Percentiles rank a stretch among this genome's conserved stretches.
These are phyloP conservation scores for Melaleuca alternifolia DNA, from an alignment of 345 rosid species.

Conservation along the genomic window DNA sequence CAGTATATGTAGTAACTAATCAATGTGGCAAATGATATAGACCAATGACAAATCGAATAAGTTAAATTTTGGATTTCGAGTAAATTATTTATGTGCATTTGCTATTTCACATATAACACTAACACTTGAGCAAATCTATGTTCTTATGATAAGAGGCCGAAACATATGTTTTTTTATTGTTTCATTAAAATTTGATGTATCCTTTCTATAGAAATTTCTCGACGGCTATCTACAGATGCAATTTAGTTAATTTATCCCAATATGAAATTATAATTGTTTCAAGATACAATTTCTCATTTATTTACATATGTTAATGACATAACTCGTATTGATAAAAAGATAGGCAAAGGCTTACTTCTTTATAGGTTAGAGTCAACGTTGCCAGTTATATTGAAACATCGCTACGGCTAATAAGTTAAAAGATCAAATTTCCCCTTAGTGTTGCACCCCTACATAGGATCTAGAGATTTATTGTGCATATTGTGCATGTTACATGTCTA, in stretches of 20 bases:
- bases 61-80: background rate
- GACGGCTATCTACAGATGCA: accelerated
- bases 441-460: background rate
- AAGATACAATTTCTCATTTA: accelerated
- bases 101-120: accelerated
- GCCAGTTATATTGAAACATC: background rate
- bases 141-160: background rate
- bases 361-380: background rate
- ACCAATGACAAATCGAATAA: background rate
- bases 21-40: background rate
- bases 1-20: background rate
- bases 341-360: background rate
- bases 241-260: background rate
- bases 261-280: background rate
- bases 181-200: background rate
- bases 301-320: accelerated
- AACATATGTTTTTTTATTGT: background rate
- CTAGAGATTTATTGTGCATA: background rate
- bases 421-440: no score
- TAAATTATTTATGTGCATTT: background rate
- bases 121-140: background rate
- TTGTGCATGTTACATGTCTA: accelerated
- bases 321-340: accelerated
- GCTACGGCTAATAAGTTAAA: background rate
- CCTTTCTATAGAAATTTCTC: background rate